Base-by-base conservation (phyloP, 169 alveolate species). In the Cyclospora cayetanensis region DNA sequence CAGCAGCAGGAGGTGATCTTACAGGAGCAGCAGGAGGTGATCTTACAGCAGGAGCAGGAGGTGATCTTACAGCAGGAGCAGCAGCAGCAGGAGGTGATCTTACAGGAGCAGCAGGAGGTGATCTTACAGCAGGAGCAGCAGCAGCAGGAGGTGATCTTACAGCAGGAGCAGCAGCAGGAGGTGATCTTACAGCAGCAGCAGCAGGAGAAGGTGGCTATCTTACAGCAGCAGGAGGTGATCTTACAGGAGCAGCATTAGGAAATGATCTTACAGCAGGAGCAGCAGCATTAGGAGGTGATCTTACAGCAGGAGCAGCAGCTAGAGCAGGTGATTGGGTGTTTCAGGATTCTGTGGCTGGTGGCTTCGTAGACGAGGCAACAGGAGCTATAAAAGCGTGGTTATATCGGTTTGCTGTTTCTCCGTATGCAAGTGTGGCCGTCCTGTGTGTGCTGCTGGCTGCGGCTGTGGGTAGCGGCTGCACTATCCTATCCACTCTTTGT, bases 101-200 rank as follows among this genome's bases (percentile, higher is more conserved):
- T n/a, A n/a, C n/a, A n/a, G n/a, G n/a, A n/a, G n/a, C n/a, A n/a
- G n/a, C n/a, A n/a, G n/a, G n/a, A n/a, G n/a, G n/a, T n/a, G n/a
- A n/a, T n/a, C n/a, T n/a, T n/a, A n/a, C 80, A 68, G 80, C 80
- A 65, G 39, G 43, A 68, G 80, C 80, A 68, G 80, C 46, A 34
- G 25, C 80, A 68, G 80, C 80, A 68, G 80, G 55, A 15, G 55
- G 55, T 9, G 55, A 46, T 15, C 55, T 7, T 9, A 25, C 34
- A 18, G 76, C 76, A 18, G 76, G 43, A 4, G 76, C 76, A 18
- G 76, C 76, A 18, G 39, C 76, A 18, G 76, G 43, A 18, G n/a
- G n/a, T n/a, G n/a, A n/a, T n/a, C n/a, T n/a, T n/a, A 25, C 76
- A 15, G 76, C 76, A n/a, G 76, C 76, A n/a, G 76, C 76, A 3